These are phyloP conservation scores for Solanum pennellii DNA, from an alignment of 257 asterid genomes.

Conservation along the genomic window DNA sequence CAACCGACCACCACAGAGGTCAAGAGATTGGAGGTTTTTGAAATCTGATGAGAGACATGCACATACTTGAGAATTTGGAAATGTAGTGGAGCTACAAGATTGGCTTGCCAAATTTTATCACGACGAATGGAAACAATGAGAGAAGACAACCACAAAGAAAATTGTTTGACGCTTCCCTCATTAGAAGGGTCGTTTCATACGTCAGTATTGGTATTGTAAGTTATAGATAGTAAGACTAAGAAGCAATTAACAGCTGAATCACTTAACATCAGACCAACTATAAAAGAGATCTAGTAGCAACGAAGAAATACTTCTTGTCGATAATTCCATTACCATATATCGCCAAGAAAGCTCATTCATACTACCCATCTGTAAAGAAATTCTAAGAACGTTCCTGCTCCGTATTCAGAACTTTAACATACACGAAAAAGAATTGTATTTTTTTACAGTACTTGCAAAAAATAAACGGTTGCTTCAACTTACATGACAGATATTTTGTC, in stretches of 20 bases:
- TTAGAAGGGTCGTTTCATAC: background rate
- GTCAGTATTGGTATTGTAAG: background rate
- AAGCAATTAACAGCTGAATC: background rate
- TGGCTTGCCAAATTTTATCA: background rate
- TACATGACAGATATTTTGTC: background rate
- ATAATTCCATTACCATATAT: background rate
- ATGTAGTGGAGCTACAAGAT: background rate
- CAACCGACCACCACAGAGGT: background rate
- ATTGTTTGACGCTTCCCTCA: background rate
- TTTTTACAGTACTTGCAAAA: background rate
- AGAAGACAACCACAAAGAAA: background rate
- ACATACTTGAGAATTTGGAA: background rate
- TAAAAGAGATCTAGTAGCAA: background rate
- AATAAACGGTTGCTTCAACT: background rate
- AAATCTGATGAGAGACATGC: background rate
- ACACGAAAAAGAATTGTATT: background rate
- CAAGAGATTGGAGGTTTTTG: slow-evolving; percentile 3
- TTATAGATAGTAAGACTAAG: background rate
- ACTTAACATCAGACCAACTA: background rate
- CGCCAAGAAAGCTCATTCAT: background rate
- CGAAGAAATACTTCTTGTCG: background rate
- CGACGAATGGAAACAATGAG: background rate
- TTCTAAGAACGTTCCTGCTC: background rate
- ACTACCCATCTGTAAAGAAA: background rate
- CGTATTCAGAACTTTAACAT: background rate